Conservation (phyloP, 2,329 filamentous ascomycete species). For the Aspergillus fischeri region DNA sequence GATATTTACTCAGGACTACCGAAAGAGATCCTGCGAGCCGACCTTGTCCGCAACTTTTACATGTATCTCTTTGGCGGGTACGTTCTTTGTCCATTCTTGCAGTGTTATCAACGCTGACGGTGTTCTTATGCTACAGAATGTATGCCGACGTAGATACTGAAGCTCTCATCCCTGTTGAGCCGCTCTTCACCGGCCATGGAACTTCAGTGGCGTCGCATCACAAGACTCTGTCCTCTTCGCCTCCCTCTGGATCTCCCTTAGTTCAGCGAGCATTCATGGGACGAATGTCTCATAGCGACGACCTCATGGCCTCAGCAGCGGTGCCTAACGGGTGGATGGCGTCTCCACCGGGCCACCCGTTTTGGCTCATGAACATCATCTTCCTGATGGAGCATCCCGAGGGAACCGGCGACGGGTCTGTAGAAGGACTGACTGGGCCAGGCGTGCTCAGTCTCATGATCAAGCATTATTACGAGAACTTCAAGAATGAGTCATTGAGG, state of each 20-base stretch:
- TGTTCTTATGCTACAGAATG: conserved; percentile 10
- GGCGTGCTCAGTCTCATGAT: conserved; percentile 11
- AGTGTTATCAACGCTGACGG: not conserved
- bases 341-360: conserved; percentile 17
- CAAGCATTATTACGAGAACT: conserved; percentile 10
- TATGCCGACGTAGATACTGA: conserved; percentile 20
- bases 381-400: conserved; percentile 15
- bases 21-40: conserved; percentile 17
- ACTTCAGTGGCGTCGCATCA: conserved; percentile 8
- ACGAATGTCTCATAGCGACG: conserved; percentile 14
- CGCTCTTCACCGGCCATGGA: conserved; percentile 12
- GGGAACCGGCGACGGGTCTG: conserved; percentile 15
- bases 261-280: conserved; percentile 17
- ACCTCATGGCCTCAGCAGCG: conserved; percentile 12
- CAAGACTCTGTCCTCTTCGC: not conserved
- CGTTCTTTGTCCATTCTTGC: not conserved
- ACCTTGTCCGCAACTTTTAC: conserved; percentile 17
- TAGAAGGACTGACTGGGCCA: conserved; percentile 15
- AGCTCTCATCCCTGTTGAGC: conserved; percentile 13
- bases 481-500: conserved; percentile 2
- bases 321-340: conserved; percentile 22
- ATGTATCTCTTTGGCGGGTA: conserved; percentile 20
- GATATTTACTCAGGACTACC: conserved; percentile 12
- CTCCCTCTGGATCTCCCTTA: not conserved
- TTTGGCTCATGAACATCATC: conserved; percentile 17